Base-by-base conservation (phyloP, 495 filamentous ascomycete genomes). In the Aspergillus steynii region DNA sequence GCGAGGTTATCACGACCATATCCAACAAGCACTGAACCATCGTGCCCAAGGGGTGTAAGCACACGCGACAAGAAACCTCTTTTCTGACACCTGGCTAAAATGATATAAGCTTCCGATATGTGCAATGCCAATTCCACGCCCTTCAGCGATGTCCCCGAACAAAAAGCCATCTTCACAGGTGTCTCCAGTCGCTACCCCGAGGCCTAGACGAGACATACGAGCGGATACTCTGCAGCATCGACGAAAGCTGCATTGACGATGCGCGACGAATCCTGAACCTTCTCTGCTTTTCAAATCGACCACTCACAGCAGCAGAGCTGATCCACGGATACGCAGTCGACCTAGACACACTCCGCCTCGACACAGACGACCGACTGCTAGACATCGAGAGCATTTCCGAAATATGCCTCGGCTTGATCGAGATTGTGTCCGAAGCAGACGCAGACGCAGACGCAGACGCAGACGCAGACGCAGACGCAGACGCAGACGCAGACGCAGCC, bases 191-290 rank as follows among this genome's bases (percentile, higher is more conserved):
- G 1, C 58, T 79, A 29, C 77, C 77, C 0, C 68, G 61, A 25
- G 71, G 66, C 53, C 56, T 78, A 14, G 72, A 78, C 53, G 59
- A 71, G 55, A 76, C 74, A 29, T 78, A 78, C 54, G 65, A 71
- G 51, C 63, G 71, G 53, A 72, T 76, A 2, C 48, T 78, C 5
- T 65, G 55, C 42, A 68, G 55, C 54, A 73, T 77, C 37, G 61
- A 64, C 0, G 46, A 65, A 29, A 29, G 50, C 2, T 67, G 66
- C 53, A 50, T 61, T n/a, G 49, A 67, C 5, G 66, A 77, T 46
- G 71, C 66, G 28, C 60, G 60, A 25, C 68, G 64, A 29, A 56
- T 76, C 14, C 62, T 80, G 45, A 70, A 65, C 37, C 53, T 75
- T 31, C 68, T 78, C 49, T 72, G 69, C 47, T 68, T 66, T 42